Conservation (phyloP, 495 filamentous ascomycete genomes). For the Tetracladium setigerum region DNA sequence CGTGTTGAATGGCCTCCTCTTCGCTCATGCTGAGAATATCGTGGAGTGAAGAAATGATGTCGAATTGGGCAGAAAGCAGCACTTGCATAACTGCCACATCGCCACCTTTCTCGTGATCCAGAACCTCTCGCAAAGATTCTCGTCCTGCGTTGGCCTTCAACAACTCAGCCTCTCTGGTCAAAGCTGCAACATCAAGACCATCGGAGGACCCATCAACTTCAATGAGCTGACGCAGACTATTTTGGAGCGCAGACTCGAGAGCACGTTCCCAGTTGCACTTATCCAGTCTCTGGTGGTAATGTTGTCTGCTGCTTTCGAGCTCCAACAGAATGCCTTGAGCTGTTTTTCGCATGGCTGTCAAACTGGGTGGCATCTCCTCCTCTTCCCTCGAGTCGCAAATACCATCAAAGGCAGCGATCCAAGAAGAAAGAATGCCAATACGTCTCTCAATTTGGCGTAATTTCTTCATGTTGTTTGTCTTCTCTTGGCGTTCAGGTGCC, state of each 20-base stretch:
- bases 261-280: conserved; percentile 79
- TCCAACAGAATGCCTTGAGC: conserved; percentile 83
- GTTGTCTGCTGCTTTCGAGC: conserved; percentile 79
- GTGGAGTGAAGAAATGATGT: conserved; percentile 73
- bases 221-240: conserved; percentile 70
- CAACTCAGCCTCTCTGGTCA: conserved; percentile 76
- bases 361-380: conserved; percentile 51
- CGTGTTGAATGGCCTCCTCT: conserved; percentile 71
- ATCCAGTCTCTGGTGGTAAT: conserved; percentile 74
- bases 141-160: conserved; percentile 76
- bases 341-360: conserved; percentile 74
- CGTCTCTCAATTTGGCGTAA: conserved; percentile 76
- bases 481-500: conserved; percentile 69
- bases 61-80: conserved; percentile 83
- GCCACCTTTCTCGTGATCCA: conserved; percentile 76
- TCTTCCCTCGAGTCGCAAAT: conserved; percentile 68
- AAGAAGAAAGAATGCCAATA: conserved; percentile 74
- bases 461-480: conserved; percentile 71
- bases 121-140: conserved; percentile 67
- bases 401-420: conserved; percentile 87
- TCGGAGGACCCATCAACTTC: conserved; percentile 64
- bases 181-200: conserved; percentile 58
- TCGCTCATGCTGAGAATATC: conserved; percentile 75
- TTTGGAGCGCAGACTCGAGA: conserved; percentile 80
- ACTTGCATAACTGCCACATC: conserved; percentile 72